Evolutionary conservation across 306 rosid species (phyloP).

Genomic region (Mimosa bimucronata): DNA sequence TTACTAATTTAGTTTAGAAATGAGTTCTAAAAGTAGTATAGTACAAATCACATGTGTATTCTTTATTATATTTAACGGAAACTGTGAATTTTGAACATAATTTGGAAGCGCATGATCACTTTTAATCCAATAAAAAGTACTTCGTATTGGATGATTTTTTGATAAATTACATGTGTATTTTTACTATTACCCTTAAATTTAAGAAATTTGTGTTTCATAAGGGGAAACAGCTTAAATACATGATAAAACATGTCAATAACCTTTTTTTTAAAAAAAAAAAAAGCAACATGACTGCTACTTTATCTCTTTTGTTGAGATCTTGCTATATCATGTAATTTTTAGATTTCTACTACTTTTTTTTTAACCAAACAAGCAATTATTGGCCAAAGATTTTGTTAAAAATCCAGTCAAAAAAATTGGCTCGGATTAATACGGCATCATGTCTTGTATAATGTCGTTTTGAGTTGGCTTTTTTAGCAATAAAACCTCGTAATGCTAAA

Average conservation of each 20-base stretch:
- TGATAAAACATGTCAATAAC: background rate
- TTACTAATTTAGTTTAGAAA: too few relatives aligned
- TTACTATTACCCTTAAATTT: too few relatives aligned
- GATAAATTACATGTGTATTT: too few relatives aligned
- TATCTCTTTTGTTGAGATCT: background rate
- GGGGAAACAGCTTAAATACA: background rate
- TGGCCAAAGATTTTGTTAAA: conserved; percentile 23
- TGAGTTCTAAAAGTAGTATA: too few relatives aligned
- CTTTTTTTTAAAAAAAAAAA: background rate
- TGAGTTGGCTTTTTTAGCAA: background rate
- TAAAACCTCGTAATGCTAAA: background rate
- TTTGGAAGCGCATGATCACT: too few relatives aligned
- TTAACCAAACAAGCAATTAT: background rate
- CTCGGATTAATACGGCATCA: background rate
- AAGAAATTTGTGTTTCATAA: background rate
- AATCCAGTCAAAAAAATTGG: conserved; percentile 17
- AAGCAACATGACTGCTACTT: background rate
- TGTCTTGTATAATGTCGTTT: conserved; percentile 22
- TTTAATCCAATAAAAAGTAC: too few relatives aligned
- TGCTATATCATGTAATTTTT: background rate
- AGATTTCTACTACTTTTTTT: background rate
- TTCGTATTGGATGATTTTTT: too few relatives aligned
- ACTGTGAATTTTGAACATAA: too few relatives aligned
- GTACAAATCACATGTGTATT: too few relatives aligned
- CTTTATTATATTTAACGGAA: too few relatives aligned